Base-by-base conservation (phyloP, 176 grass and related monocot genomes). In the Phoenix dactylifera region DNA sequence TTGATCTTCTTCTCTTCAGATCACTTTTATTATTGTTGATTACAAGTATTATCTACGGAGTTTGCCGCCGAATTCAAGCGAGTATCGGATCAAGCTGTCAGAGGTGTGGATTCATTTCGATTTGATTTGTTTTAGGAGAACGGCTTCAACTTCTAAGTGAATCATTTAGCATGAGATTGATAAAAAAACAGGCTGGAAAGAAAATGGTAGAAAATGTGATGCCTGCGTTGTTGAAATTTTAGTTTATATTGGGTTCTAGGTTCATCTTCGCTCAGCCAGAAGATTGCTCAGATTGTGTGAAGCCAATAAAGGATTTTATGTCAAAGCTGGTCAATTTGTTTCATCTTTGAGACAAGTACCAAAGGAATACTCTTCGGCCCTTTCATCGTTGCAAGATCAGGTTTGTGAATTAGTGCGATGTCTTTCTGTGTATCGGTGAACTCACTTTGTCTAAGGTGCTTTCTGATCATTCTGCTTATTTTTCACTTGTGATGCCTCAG, bases 281-380 rank as follows among this genome's bases (percentile, higher is more conserved):
- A 90, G 75, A 39, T 64, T 96, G 54, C 78, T 87, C 58, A 82
- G 69, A 68, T 62, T 96, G 16, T 96, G 86, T 56, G 69, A 96
- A 88, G 64, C 18, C 10, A 96, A 96, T 64, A 78, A 84, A 69
- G 87, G 92, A 0, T 96, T 96, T 78, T 96, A 96, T 85, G 92
- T 96, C 49, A 96, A 96, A 77, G 92, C 92, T 54, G 92, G 87
- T 57, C 92, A 96, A 63, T 96, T 77, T 82, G 81, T 90, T 77
- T 96, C 92, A 51, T 85, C 83, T 64, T 61, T 90, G 60, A 90
- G 83, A 76, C 92, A 96, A 79, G 80, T 88, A 32, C 87, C 87
- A 44, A 85, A 83, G 66, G 92, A 96, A 63, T 96, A 90, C 68
- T 66, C 81, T 56, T 88, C 92, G 69, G 85, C 76, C 62, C 83